Evolutionary conservation across 148 eudicot species (phyloP).

Genomic region (Vaccinium darrowii): DNA sequence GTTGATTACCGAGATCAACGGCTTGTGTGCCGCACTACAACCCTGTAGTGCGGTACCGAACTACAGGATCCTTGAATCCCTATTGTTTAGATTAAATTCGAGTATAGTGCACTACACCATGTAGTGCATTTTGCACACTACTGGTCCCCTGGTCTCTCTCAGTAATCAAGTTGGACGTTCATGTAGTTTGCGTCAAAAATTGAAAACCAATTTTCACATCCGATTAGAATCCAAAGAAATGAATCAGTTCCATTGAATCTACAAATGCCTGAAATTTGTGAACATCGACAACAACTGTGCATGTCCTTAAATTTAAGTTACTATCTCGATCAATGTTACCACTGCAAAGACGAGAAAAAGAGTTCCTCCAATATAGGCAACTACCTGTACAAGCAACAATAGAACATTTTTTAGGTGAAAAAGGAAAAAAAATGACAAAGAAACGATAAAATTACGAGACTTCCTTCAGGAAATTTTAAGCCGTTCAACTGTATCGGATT

Average conservation of each 20-base stretch:
- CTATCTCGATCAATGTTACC: slow-evolving; percentile 77
- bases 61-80: too few relatives aligned
- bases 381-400: slow-evolving; percentile 45
- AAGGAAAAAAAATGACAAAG: background rate
- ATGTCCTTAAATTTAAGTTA: slow-evolving; percentile 33
- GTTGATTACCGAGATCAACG: too few relatives aligned
- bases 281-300: background rate
- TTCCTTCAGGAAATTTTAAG: background rate
- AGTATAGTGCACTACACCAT: too few relatives aligned
- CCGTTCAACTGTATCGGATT: background rate
- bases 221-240: background rate
- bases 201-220: background rate
- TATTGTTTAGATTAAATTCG: too few relatives aligned
- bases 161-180: too few relatives aligned
- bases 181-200: too few relatives aligned
- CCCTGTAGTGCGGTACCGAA: too few relatives aligned
- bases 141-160: too few relatives aligned
- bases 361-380: slow-evolving; percentile 83
- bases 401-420: background rate
- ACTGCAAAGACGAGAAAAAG: slow-evolving; percentile 90
- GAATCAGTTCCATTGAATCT: background rate
- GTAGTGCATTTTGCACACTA: too few relatives aligned
- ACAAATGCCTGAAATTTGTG: background rate
- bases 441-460: background rate
- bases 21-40: too few relatives aligned